Base-by-base conservation (phyloP, 2,329 filamentous ascomycete genomes). In the Rhynchosporium graminicola region DNA sequence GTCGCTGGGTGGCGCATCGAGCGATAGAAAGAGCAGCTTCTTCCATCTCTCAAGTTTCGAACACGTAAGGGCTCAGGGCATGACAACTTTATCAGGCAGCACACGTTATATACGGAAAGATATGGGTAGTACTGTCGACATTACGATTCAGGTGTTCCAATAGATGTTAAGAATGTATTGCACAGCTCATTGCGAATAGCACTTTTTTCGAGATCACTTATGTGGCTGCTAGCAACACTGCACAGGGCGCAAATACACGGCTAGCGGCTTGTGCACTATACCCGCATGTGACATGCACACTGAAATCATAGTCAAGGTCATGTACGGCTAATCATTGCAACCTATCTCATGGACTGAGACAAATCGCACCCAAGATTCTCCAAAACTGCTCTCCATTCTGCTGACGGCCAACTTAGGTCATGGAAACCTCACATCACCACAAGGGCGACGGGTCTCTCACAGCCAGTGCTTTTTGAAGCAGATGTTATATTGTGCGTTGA, bases 251-350 rank as follows among this genome's bases (percentile, higher is more conserved):
- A n/a, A n/a, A 20, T 15, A 20, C n/a, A n/a, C 4, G n/a, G 15
- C n/a, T 7, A 26, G 3, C 9, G n/a, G n/a, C 20, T 26, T 28
- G 13, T n/a, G n/a, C 8, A 20, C 8, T 7, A 28, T 46, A 9
- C 43, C 26, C 43, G 20, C 7, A 10, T 4, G n/a, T 46, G 5
- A 8, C 10, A n/a, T 20, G 20, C 43, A 46, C 26, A 26, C 42
- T 46, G 43, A 46, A 20, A 26, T 28, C 13, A 54, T 28, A 26
- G 36, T 15, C 26, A 26, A 54, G 33, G 36, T 29, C 8, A 70
- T 73, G 68, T 74, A 63, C 63, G 68, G 68, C 66, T 65, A 71
- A 73, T 73, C 72, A 71, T 69, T 74, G 72, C 70, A 70, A 68
- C 68, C 66, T 65, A 67, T 57, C 65, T 65, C 68, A 74, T 69